Evolutionary conservation across 768 basidiomycete species (phyloP), one percentile per base, ranked within the genome.

Genomic region (Lactifluus pinguis): DNA sequence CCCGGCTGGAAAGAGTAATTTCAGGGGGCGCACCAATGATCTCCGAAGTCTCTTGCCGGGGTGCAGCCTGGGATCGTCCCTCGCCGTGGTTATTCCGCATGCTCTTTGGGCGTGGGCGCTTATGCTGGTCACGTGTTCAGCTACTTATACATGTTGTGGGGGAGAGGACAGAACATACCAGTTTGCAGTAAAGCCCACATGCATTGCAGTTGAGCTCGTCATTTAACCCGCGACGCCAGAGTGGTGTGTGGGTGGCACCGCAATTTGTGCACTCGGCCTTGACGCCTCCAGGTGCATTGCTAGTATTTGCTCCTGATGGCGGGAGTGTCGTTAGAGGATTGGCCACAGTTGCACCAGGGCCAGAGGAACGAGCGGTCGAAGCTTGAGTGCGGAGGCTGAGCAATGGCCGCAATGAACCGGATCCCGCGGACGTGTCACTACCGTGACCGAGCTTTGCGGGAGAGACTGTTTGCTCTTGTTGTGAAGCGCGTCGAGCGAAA

Each of bases 161-260:
- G 32, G 21, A 19, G 49, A 10, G 41, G 59, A 15, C 6, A 15
- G 53, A 44, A 79, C 83, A 53, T 68, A 87, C 90, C 73, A 90
- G 70, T 69, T 92, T 92, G 72, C 89, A 93, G 69, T 93, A 93
- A 45, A 92, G 74, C 4, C 90, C 91, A 64, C 90, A 92, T 0
- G 90, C 90, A 66, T 93, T 92, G 69, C 91, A 92, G 67, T 93
- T 93, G 59, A 93, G 72, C 74, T 93, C 90, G 65, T 93, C 91
- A 63, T 92, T 92, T 66, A 93, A 72, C 0, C 90, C 91, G 2
- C 90, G 80, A 17, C 91, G 78, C 90, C 91, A 93, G 30, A 93
- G 80, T 7, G 91, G 90, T 0, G 91, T 92, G 64, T 91, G 89
- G 0, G 89, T 92, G 4, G 90, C 90, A 21, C 90, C 91, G 67